Evolutionary conservation across 208 protist genomes (phyloP), one percentile per base, ranked within the genome.

Genomic region (Leishmania mexicana): DNA sequence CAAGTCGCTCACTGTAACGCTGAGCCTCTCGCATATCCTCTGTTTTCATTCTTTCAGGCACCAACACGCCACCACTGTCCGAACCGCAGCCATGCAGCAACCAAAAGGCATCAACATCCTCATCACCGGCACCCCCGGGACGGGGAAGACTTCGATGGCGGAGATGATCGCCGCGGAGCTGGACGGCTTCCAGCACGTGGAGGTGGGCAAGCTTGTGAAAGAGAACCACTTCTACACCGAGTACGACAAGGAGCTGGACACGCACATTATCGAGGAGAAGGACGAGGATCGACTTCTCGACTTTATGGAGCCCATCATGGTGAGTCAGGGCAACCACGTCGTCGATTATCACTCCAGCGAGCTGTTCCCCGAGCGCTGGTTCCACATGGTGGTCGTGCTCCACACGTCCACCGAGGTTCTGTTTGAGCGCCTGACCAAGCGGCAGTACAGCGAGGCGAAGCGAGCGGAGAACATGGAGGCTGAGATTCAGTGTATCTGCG

Each of bases 361-460:
- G 84, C 94, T 99, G 42, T 99, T 99, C 76, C 99, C 99, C 13
- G 92, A 99, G 88, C 92, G 99, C 15, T 99, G 98, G 98, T 99
- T 99, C 85, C 96, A 99, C 70, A 88, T 99, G 2, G 98, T 99
- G 10, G 83, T 99, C 13, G 98, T 99, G 17, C 90, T 99, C 71
- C 87, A 97, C 60, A 80, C 96, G 31, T 95, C 98, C 45, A 99
- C 95, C 49, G 89, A 90, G 80, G 67, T 94, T 35, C 90, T 99
- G 1, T 99, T 96, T 84, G 92, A 99, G 62, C 92, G 99, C 19
- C 89, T 99, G 35, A 85, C 81, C 31, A 93, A 88, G 31, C 96
- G 98, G 57, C 88, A 92, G 62, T 99, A 99, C 90, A 92, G 84
- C 71, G 83, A 96, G 49, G 87, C 89, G 38, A 99, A 99, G 87